Evolutionary conservation across 805 yeast species (phyloP).

Genomic region (Blastobotrys robertii): DNA sequence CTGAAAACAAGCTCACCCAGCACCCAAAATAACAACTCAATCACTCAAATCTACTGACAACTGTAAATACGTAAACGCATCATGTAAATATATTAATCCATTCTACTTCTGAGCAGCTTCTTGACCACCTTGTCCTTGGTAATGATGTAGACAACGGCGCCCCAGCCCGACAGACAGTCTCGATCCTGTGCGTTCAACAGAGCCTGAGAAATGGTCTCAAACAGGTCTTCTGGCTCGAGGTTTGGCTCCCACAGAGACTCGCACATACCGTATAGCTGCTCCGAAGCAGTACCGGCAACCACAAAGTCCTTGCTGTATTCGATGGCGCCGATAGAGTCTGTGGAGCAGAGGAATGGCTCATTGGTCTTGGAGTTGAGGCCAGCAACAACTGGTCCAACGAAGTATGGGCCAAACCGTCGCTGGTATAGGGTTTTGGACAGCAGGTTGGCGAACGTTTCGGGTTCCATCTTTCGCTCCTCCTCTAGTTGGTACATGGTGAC

Average conservation of each 20-base stretch:
- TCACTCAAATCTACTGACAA: not conserved
- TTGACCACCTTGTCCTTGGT: conserved; percentile 86
- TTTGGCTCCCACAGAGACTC: conserved; percentile 92
- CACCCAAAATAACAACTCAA: not conserved
- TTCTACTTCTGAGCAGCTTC: conserved; percentile 86
- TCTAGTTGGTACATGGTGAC: conserved; percentile 81
- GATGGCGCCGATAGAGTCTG: conserved; percentile 93
- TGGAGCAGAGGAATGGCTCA: conserved; percentile 88
- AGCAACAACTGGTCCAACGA: conserved; percentile 93
- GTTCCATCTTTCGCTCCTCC: conserved; percentile 89
- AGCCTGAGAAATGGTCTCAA: conserved; percentile 92
- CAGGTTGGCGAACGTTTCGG: conserved; percentile 84
- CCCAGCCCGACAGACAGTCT: conserved; percentile 98
- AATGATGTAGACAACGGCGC: conserved; percentile 86
- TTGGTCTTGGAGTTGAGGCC: conserved; percentile 78
- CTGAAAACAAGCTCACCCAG: not conserved
- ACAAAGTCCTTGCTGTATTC: conserved; percentile 91
- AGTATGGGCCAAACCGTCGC: conserved; percentile 86
- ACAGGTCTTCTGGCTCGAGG: conserved; percentile 87
- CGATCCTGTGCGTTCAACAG: conserved; percentile 91
- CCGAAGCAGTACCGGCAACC: conserved; percentile 94
- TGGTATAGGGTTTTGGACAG: conserved; percentile 86
- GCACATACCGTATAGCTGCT: conserved; percentile 97
- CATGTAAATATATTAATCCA: conserved; percentile 48
- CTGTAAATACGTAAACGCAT: conserved; percentile 31